Evolutionary conservation across 1,284 basidiomycete genomes (phyloP), one percentile per base, ranked within the genome.

Genomic region (Xerocomus minutiporus): DNA sequence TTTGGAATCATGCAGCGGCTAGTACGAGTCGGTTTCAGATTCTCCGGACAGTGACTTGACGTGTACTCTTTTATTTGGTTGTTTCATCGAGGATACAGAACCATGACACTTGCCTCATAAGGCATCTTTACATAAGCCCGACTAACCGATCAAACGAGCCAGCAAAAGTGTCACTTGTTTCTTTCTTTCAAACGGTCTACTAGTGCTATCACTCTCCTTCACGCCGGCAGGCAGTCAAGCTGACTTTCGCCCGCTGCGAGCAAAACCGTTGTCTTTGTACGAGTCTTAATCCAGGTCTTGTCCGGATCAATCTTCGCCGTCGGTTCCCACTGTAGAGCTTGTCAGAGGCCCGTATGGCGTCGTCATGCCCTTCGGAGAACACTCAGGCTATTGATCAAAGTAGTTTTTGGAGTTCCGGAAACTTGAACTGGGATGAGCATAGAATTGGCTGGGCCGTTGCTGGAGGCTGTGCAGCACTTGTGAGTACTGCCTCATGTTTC

Each of bases 381-480:
- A 67, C 71, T 0, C 57, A 68, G 32, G 61, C 57, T 2, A 60
- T 78, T 35, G 84, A 88, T 66, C 83, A 88, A 61, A 72, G 74
- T 36, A 68, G 66, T 4, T 88, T 88, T 64, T 88, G 84, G 86
- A 67, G 69, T 55, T 57, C 70, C 0, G 71, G 73, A 41, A 73
- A 76, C 12, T 39, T 77, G 23, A 67, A 82, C 57, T 86, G 82
- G 83, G 80, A 83, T 56, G 63, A 72, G 8, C 86, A 88, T 67
- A 73, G 79, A 59, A 80, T 88, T 64, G 88, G 87, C 39, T 91
- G 88, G 88, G 73, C 85, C 7, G 75, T 91, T 52, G 79, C 86
- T 8, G 88, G 88, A 29, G 76, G 70, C 13, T 86, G 83, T 58
- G 74, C 88, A 4, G 67, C 72, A 29, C 56, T 82, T 44, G 84